Conservation (phyloP, 1,284 basidiomycete genomes). For the Ceratobasidium sp. region DNA sequence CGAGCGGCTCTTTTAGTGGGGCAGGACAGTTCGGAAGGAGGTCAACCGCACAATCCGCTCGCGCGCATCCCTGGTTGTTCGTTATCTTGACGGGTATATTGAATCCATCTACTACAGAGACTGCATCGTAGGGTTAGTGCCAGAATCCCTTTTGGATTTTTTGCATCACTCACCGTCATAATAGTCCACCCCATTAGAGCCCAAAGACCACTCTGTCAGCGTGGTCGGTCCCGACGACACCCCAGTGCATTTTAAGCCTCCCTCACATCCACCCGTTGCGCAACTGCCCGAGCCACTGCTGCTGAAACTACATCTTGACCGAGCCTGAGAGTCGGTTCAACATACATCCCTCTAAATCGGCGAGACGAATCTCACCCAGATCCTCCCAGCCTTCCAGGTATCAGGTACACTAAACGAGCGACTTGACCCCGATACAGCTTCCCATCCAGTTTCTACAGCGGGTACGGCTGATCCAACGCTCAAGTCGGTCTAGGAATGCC, state of each 20-base stretch:
- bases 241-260: conserved; percentile 57
- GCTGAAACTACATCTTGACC: conserved; percentile 64
- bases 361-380: conserved; percentile 59
- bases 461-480: conserved; percentile 52
- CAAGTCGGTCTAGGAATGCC: conserved; percentile 44
- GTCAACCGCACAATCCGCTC: conserved; percentile 48
- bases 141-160: not conserved
- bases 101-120: conserved; percentile 53
- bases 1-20: conserved; percentile 36
- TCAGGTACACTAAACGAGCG: conserved; percentile 63
- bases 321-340: conserved; percentile 56
- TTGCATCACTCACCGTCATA: conserved; percentile 49
- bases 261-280: conserved; percentile 54
- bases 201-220: conserved; percentile 45
- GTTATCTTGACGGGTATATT: conserved; percentile 53
- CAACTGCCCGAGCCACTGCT: conserved; percentile 50
- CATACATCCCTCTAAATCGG: not conserved
- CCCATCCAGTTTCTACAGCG: conserved; percentile 60
- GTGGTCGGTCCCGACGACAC: conserved; percentile 57
- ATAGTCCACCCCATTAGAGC: conserved; percentile 43
- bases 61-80: conserved; percentile 47
- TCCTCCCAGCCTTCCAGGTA: conserved; percentile 64
- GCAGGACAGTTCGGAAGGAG: conserved; percentile 46
- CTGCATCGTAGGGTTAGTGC: conserved; percentile 19
- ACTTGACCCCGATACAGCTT: conserved; percentile 58